Conservation (phyloP, 75 land plant species). For the Selaginella moellendorffii region DNA sequence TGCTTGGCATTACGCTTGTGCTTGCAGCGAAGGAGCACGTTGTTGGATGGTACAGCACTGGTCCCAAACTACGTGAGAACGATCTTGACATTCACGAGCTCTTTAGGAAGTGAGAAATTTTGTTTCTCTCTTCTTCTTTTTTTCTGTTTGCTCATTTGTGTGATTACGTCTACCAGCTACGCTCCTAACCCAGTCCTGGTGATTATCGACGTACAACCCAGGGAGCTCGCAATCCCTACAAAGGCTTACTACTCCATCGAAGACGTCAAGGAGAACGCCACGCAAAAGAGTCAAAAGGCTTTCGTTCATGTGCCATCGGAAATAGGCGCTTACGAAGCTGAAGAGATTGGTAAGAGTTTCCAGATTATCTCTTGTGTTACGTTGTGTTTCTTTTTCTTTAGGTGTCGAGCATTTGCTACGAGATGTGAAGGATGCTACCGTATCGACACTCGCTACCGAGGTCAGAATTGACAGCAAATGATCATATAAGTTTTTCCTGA, state of each 20-base stretch:
- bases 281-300: constrained; percentile 89
- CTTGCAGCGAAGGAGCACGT: constrained; percentile 95
- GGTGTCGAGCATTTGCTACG: constrained; percentile 94
- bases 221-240: constrained; percentile 90
- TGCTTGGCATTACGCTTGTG: not conserved
- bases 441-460: constrained; percentile 96
- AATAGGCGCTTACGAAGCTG: constrained; percentile 98
- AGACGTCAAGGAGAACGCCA: constrained; percentile 98
- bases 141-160: too few relatives aligned
- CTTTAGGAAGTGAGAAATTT: constrained; percentile 61
- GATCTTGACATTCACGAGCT: constrained; percentile 74
- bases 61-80: constrained; percentile 86
- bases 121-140: too few relatives aligned
- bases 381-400: constrained; percentile 14
- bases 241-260: constrained; percentile 94
- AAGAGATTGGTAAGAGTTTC: constrained; percentile 71
- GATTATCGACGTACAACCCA: constrained; percentile 95
- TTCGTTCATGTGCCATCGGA: constrained; percentile 95
- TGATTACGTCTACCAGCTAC: constrained; percentile 62
- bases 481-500: too few relatives aligned
- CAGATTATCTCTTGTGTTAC: not conserved
- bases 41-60: constrained; percentile 98
- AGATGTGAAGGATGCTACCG: constrained; percentile 94
- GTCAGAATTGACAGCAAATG: too few relatives aligned
- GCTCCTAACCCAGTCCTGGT: constrained; percentile 90